Evolutionary conservation across 2,329 filamentous ascomycete species (phyloP).

Genomic region (Diplodia corticola): DNA sequence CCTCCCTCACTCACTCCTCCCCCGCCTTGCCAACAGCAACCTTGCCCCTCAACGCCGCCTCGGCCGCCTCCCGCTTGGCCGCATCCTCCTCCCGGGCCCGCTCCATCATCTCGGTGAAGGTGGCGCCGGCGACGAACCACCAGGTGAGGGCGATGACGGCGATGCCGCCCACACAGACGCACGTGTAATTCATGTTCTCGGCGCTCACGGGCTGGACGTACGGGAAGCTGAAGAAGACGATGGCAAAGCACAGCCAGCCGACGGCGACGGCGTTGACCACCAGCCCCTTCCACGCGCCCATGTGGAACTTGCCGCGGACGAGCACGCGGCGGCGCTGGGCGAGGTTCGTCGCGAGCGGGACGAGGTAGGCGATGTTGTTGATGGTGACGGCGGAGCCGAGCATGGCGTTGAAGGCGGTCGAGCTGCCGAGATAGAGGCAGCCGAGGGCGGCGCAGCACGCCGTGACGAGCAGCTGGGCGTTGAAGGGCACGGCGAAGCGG

Average conservation of each 20-base stretch:
- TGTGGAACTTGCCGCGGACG: conserved; percentile 17
- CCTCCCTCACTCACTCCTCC: not conserved
- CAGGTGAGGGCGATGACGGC: conserved; percentile 42
- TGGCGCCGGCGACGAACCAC: conserved; percentile 47
- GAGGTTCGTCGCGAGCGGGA: conserved; percentile 18
- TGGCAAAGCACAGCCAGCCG: conserved; percentile 36
- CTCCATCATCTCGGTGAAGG: conserved; percentile 43
- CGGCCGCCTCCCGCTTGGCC: conserved; percentile 1
- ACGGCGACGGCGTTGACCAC: not conserved
- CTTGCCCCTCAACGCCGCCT: conserved; percentile 13
- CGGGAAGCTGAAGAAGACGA: conserved; percentile 50
- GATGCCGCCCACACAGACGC: conserved; percentile 48
- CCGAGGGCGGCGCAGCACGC: conserved; percentile 25
- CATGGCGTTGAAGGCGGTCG: conserved; percentile 26
- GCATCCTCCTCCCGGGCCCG: conserved; percentile 27
- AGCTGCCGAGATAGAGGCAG: conserved; percentile 24
- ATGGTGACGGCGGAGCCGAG: conserved; percentile 21
- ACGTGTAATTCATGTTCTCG: conserved; percentile 53
- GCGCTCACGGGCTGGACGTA: conserved; percentile 42
- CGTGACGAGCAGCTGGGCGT: conserved; percentile 23
- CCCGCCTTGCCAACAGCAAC: not conserved
- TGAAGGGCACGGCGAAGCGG: conserved; percentile 22
- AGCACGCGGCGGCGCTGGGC: conserved; percentile 8
- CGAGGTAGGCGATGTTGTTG: conserved; percentile 22
- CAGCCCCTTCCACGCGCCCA: conserved; percentile 12